These are phyloP conservation scores for Mortierella antarctica DNA, from an alignment of 192 early-diverging fungal species.

Conservation along the genomic window DNA sequence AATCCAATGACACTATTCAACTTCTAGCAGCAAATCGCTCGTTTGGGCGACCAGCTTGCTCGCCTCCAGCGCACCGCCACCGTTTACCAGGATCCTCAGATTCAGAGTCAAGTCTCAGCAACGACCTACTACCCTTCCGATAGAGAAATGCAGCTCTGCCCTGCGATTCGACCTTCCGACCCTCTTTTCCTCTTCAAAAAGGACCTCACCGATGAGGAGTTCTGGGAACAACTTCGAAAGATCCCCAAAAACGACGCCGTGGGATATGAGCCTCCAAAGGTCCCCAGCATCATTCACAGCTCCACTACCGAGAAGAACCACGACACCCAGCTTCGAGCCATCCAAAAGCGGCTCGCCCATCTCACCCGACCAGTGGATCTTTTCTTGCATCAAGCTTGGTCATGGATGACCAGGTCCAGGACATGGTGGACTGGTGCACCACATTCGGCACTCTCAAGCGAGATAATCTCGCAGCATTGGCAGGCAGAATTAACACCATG, in stretches of 20 bases:
- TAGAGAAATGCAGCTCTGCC: not conserved
- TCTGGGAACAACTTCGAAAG: slow-evolving; percentile 7
- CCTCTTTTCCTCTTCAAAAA: slow-evolving; percentile 3
- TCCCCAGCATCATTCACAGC: slow-evolving; percentile 2
- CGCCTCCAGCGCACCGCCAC: not conserved
- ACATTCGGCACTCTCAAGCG: slow-evolving; percentile 14
- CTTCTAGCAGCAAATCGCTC: slow-evolving; percentile 11
- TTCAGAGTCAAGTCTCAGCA: not conserved
- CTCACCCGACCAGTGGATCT: slow-evolving; percentile 25
- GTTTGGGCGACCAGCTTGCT: not conserved
- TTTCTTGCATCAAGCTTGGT: slow-evolving; percentile 12
- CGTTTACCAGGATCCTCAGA: slow-evolving; percentile 9
- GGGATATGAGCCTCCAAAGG: slow-evolving; percentile 24
- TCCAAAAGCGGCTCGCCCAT: slow-evolving; percentile 19
- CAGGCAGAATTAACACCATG: slow-evolving; percentile 6
- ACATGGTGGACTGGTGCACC: not conserved
- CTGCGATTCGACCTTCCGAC: slow-evolving; percentile 6
- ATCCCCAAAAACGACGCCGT: slow-evolving; percentile 20
- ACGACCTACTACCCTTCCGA: not conserved
- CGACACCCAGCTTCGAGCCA: slow-evolving; percentile 8
- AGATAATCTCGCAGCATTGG: slow-evolving; percentile 10
- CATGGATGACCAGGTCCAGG: slow-evolving; percentile 1
- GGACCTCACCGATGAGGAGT: not conserved
- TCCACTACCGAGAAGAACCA: slow-evolving; percentile 6
- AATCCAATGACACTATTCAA: not conserved